Base-by-base conservation (phyloP, 345 rosid genomes). In the Erysimum cheiranthoides region DNA sequence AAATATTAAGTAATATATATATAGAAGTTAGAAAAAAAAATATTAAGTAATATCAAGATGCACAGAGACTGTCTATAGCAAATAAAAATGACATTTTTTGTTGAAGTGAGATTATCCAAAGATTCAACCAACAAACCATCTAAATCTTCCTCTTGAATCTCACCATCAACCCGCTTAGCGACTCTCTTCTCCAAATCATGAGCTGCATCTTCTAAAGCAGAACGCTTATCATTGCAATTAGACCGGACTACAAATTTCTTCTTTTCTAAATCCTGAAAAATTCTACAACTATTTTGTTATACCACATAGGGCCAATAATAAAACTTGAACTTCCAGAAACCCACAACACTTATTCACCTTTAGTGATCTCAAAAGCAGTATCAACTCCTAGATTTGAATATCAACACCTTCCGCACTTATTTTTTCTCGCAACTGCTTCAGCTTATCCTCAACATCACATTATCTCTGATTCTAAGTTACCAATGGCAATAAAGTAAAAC, bases 261-360 rank as follows among this genome's bases (percentile, higher is more conserved):
- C 71, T 40, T 82, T 74, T 86, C 90, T 69, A 90, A 40, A n/a
- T 45, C 86, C 93, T 94, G 84, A 4, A 68, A 6, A 63, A 13
- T 40, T 11, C 54, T 16, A 36, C 43, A 68, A 30, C n/a, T 52
- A 57, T 5, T 77, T 27, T 61, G 70, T 51, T 25, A 21, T 46
- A 61, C 36, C 50, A 39, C 71, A 56, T 8, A 34, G 31, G 2
- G 50, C 18, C 52, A 56, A 34, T 32, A 2, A 58, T 40, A 38
- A 30, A 59, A 54, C 56, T 21, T 9, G 5, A 61, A 27, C 42
- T 34, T 38, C 50, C 5, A 0, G 47, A 40, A 53, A 76, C 30
- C 28, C 12, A 34, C 39, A 52, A 53, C 75, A 53, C 5, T 17
- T 40, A 3, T 36, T 34, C 5, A 88, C 98, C 92, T 87, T 84